Percentiles rank a stretch among this genome's conserved stretches.
Conservation (phyloP, 768 basidiomycete species). For the Cyathus striatus region DNA sequence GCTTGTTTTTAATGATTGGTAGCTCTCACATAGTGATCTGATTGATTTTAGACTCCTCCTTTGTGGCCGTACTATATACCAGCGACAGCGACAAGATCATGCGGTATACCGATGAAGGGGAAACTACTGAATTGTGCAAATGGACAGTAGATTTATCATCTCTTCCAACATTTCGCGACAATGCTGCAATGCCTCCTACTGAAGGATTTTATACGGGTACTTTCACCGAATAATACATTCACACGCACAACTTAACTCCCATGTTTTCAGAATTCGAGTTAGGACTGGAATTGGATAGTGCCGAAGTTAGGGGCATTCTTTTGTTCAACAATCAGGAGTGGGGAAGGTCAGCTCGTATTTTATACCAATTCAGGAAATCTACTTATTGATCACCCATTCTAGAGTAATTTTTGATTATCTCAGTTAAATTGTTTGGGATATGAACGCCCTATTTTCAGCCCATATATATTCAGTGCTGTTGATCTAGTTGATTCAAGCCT, state of each 20-base stretch:
- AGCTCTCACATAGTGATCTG: too few relatives aligned
- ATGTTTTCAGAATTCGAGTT: slow-evolving; percentile 67
- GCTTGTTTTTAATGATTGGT: not conserved
- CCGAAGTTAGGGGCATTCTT: slow-evolving; percentile 79
- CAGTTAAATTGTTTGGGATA: too few relatives aligned
- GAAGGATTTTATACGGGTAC: slow-evolving; percentile 78
- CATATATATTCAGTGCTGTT: too few relatives aligned
- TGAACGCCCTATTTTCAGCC: too few relatives aligned
- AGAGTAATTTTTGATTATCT: slow-evolving; percentile 47
- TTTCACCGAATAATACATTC: slow-evolving; percentile 9
- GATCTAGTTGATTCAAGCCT: too few relatives aligned
- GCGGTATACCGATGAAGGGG: slow-evolving; percentile 85
- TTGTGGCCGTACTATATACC: slow-evolving; percentile 79
- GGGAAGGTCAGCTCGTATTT: slow-evolving; percentile 53
- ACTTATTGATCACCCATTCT: slow-evolving; percentile 2
- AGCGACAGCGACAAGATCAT: slow-evolving; percentile 70
- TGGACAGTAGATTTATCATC: slow-evolving; percentile 84
- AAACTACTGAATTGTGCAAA: slow-evolving; percentile 70
- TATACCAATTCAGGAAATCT: slow-evolving; percentile 1
- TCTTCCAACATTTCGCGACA: slow-evolving; percentile 73
- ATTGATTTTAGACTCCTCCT: slow-evolving; percentile 56
- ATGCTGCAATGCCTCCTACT: slow-evolving; percentile 48
- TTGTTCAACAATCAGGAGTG: slow-evolving; percentile 74
- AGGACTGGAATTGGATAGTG: slow-evolving; percentile 79
- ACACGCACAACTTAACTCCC: slow-evolving; percentile 1